Conservation (phyloP, 768 basidiomycete species). For the Melanogaster broomeanus region DNA sequence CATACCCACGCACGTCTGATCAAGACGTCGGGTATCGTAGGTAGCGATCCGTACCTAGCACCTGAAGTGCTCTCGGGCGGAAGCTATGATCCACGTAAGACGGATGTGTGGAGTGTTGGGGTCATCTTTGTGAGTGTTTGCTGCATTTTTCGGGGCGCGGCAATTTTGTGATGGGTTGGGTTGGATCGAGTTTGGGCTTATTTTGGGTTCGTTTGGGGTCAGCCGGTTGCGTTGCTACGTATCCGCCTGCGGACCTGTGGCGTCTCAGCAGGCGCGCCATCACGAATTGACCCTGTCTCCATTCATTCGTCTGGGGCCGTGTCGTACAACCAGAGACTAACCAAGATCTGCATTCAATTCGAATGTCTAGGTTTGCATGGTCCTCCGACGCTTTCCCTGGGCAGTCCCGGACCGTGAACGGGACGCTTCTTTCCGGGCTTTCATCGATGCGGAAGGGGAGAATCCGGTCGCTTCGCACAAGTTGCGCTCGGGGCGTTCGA, state of each 20-base stretch:
- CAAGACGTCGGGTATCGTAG: conserved; percentile 87
- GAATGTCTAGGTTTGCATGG: conserved; percentile 68
- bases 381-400: conserved; percentile 97
- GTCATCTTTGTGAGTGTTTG: conserved; percentile 82
- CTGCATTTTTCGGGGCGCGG: neutral
- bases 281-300: no score
- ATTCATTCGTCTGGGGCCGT: no score
- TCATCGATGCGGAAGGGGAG: conserved; percentile 92
- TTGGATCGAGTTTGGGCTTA: no score
- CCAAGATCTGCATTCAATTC: neutral
- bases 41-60: conserved; percentile 97
- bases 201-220: no score
- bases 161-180: no score
- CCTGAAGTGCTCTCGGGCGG: conserved; percentile 87
- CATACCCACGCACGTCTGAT: conserved; percentile 44
- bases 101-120: conserved; percentile 97
- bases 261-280: no score
- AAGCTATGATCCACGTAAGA: conserved; percentile 92
- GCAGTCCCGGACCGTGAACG: conserved; percentile 95
- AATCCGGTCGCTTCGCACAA: conserved; percentile 40
- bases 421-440: conserved; percentile 89
- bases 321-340: no score
- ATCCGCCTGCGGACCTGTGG: no score
- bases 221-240: no score
- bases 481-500: conserved; percentile 14